These are phyloP conservation scores for Neopestalotiopsis rosae DNA, from an alignment of 2,329 filamentous ascomycete genomes.

Conservation along the genomic window DNA sequence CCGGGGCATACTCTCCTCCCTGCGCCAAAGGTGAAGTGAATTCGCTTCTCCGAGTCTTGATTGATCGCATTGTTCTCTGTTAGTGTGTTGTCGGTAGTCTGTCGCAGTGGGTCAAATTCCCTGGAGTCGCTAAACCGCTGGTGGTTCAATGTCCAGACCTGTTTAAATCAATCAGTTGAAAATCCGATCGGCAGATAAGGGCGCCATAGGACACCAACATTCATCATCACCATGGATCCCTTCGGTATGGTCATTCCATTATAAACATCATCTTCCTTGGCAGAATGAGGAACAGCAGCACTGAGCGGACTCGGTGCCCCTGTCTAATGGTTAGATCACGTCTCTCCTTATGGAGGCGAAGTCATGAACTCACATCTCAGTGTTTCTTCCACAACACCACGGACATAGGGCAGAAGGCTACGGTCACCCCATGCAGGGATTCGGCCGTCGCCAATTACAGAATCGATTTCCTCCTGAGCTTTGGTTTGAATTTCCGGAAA, in stretches of 20 bases:
- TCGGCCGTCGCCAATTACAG: background rate
- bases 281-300: background rate
- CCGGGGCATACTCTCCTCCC: conserved; percentile 63
- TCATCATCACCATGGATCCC: background rate
- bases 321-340: background rate
- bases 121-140: background rate
- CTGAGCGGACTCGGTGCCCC: background rate
- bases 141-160: background rate
- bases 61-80: conserved; percentile 28
- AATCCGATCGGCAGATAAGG: background rate
- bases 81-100: background rate
- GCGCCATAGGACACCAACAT: background rate
- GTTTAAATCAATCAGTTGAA: background rate
- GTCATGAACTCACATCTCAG: background rate
- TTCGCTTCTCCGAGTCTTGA: conserved; percentile 47
- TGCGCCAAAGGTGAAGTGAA: conserved; percentile 61
- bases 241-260: background rate
- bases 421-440: background rate
- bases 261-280: background rate
- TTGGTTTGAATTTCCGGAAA: background rate
- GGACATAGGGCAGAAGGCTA: background rate
- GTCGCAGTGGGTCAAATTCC: background rate
- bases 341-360: background rate
- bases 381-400: background rate
- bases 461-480: background rate